Base-by-base conservation (phyloP, 371 early-diverging fungal genomes). In the Mucor indicus region DNA sequence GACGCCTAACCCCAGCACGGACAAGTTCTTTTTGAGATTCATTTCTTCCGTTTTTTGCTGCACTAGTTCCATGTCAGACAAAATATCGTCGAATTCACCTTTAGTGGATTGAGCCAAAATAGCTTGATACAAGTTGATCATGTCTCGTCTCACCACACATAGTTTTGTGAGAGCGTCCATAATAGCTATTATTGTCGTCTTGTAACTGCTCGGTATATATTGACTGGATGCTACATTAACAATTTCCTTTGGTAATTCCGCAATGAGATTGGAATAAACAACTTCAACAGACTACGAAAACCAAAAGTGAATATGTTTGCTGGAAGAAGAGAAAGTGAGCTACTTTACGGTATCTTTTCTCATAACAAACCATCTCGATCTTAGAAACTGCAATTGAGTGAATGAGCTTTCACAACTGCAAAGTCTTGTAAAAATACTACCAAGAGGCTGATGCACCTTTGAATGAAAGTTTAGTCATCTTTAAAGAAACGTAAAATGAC, bases 1-100 rank as follows among this genome's bases (percentile, higher is more conserved):
- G 1, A 83, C 63, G 0, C 79, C 78, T 10, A 57, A 9, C 0
- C 80, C 83, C 1, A 83, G 45, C 15, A 79, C n/a, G 38, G 53
- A 48, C 33, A 79, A 11, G 35, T 42, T 44, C 1, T 57, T 33
- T 36, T 38, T 29, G 9, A 58, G 11, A 43, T 42, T 46, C 54
- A 33, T 47, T 40, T 48, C 71, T 53, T 16, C 46, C 17, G 39
- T 27, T 19, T 19, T 60, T 22, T 37, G 36, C 15, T 55, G 51
- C 8, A 60, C 8, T 2, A 38, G 2, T 38, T 55, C 60, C 24
- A 60, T 21, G 4, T 55, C 55, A 11, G 22, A 19, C 23, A 60
- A 30, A 8, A 60, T 51, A 1, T 47, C 39, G 7, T 50, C 44
- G 12, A 60, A 60, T 32, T 60, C 60, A 1, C 60, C 60, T 17